Evolutionary conservation across 768 basidiomycete species (phyloP), one percentile per base, ranked within the genome.

Genomic region (Termitomyces heimii): DNA sequence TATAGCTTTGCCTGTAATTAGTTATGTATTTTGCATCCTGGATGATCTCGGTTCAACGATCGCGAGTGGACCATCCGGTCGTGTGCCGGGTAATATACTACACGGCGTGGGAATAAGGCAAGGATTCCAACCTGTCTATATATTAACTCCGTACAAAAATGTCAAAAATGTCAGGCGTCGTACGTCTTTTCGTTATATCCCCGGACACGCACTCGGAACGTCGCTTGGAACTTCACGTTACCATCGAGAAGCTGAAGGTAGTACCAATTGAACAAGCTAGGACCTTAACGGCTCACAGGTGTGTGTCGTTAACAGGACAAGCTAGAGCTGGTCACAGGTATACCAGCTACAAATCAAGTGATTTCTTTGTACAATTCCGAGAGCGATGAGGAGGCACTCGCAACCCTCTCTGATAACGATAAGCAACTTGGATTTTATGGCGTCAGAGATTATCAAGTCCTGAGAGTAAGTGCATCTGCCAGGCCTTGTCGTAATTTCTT

Each of bases 201-300:
- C 87, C 86, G 6, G 93, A 97, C 67, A 96, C 94, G 2, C 88
- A 83, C 61, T 93, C 92, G 0, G 96, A 98, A 72, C 83, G 96
- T 47, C 82, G 89, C 0, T 83, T 92, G 60, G 90, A 94, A 64
- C 81, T 85, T 26, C 81, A 85, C 60, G 73, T 85, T 31, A 88
- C 89, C 0, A 78, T 98, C 49, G 78, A 78, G 35, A 82, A 89
- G 63, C 85, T 98, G 62, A 98, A 97, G 83, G 94, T 93, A 39
- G 32, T 7, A 14, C 16, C 5, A 8, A 31, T 43, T 18, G 13
- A 55, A 5, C 42, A 40, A 18, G 10, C 16, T 9, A 12, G 16
- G 34, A 12, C 14, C 39, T 39, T 31, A 28, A 37, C 26, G 18
- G 22, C 31, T 40, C 39, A 31, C 26, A 22, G 14, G 6, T 9